Percentiles rank a stretch among this genome's conserved stretches.
These are phyloP conservation scores for Penicillium paneum DNA, from an alignment of 2,329 filamentous ascomycete species.

Conservation along the genomic window DNA sequence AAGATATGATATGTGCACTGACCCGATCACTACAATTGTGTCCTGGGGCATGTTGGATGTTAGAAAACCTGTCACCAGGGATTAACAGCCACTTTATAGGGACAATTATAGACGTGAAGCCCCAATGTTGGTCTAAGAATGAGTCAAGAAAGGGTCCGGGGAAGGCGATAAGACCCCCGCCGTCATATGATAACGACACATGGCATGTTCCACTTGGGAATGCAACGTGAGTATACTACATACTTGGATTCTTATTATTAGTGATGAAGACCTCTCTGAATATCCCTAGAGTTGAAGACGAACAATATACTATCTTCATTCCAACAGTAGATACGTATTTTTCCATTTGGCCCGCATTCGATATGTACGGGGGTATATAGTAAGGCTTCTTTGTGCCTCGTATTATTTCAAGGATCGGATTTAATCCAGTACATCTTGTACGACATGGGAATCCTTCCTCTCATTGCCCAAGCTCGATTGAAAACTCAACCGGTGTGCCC, in stretches of 20 bases:
- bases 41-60: constrained; percentile 24
- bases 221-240: not conserved
- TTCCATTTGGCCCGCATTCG: not conserved
- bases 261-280: not conserved
- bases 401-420: not conserved
- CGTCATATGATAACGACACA: constrained; percentile 16
- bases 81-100: not conserved
- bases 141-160: constrained; percentile 5
- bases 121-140: not conserved
- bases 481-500: constrained; percentile 5
- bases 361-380: not conserved
- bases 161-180: constrained; percentile 12
- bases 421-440: constrained; percentile 7
- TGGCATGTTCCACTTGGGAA: not conserved
- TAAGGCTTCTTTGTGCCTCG: not conserved
- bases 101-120: not conserved
- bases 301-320: not conserved
- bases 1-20: constrained; percentile 1
- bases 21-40: constrained; percentile 42
- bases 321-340: not conserved
- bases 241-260: not conserved
- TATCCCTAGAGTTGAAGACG: not conserved
- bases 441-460: not conserved
- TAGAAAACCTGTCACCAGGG: not conserved
- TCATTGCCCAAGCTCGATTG: constrained; percentile 16